Conservation (phyloP, 1,139 yeast species). For the Petasospora rhodanensis region DNA sequence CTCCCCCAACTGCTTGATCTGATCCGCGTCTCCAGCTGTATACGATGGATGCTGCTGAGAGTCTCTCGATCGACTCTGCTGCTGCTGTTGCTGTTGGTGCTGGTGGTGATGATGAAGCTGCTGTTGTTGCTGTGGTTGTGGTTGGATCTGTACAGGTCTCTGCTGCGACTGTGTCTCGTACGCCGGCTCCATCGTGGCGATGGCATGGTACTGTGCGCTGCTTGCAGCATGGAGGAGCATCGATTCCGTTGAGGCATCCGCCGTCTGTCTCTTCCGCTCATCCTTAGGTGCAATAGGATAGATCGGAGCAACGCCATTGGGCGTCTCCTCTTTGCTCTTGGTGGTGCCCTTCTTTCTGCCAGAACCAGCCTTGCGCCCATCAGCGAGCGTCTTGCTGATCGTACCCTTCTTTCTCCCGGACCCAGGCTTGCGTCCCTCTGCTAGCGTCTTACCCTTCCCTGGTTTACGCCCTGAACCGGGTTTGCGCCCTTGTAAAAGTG, state of each 20-base stretch:
- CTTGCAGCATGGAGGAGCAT: constrained; percentile 7
- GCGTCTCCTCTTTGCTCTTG: constrained; percentile 4
- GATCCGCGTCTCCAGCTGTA: too few relatives aligned
- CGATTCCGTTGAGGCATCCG: constrained; percentile 4
- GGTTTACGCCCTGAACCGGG: constrained; percentile 38
- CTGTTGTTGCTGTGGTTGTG: too few relatives aligned
- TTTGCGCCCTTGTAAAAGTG: constrained; percentile 36
- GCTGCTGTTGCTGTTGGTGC: too few relatives aligned
- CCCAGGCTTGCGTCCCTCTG: constrained; percentile 38
- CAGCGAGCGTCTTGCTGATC: constrained; percentile 21
- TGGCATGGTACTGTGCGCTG: constrained; percentile 4
- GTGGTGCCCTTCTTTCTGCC: constrained; percentile 21
- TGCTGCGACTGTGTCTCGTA: too few relatives aligned
- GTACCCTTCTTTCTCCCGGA: constrained; percentile 33
- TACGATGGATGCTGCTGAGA: too few relatives aligned
- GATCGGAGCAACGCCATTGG: constrained; percentile 1
- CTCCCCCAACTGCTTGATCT: too few relatives aligned
- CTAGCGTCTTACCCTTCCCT: constrained; percentile 34
- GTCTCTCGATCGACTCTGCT: too few relatives aligned
- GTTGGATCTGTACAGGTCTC: too few relatives aligned
- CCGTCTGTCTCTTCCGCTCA: background rate
- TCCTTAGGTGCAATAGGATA: constrained; percentile 7
- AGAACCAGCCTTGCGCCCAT: constrained; percentile 24
- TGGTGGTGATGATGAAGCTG: too few relatives aligned
- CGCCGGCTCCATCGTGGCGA: too few relatives aligned